Percentiles rank a stretch among this genome's conserved stretches.
Conservation (phyloP, 1,284 basidiomycete genomes). For the Laetiporus sulphureus region DNA sequence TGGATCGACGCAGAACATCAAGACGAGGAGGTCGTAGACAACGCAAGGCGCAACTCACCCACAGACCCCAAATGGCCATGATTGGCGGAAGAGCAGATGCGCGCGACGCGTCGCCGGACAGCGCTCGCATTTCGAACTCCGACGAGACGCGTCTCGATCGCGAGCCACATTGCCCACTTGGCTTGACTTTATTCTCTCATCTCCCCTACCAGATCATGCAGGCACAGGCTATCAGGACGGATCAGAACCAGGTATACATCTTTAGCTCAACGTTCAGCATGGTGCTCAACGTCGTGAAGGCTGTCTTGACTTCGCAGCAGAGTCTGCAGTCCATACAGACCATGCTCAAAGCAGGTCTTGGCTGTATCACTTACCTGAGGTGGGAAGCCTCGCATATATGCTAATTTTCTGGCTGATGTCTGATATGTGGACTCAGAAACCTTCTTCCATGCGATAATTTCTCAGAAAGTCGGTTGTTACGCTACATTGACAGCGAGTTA, state of each 20-base stretch:
- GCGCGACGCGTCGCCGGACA: slow-evolving; percentile 21
- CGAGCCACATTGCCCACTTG: too few species aligned
- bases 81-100: slow-evolving; percentile 15
- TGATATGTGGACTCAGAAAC: slow-evolving; percentile 35
- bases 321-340: slow-evolving; percentile 65
- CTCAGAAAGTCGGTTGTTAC: slow-evolving; percentile 57
- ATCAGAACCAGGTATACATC: slow-evolving; percentile 21
- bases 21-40: too few species aligned
- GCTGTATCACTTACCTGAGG: slow-evolving; percentile 75
- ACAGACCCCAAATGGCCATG: slow-evolving; percentile 75
- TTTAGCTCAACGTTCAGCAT: too few species aligned
- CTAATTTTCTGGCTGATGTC: background rate
- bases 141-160: slow-evolving; percentile 13
- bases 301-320: slow-evolving; percentile 49
- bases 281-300: slow-evolving; percentile 13
- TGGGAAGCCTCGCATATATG: slow-evolving; percentile 19
- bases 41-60: slow-evolving; percentile 40
- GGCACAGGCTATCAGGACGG: slow-evolving; percentile 21
- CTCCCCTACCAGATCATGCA: slow-evolving; percentile 26
- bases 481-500: background rate
- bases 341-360: slow-evolving; percentile 64
- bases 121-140: too few species aligned
- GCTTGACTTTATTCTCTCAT: too few species aligned
- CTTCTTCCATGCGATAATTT: slow-evolving; percentile 78
- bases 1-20: slow-evolving; percentile 20